These are phyloP conservation scores for Fusarium pseudograminearum DNA, from an alignment of 2,329 filamentous ascomycete genomes.

Conservation along the genomic window DNA sequence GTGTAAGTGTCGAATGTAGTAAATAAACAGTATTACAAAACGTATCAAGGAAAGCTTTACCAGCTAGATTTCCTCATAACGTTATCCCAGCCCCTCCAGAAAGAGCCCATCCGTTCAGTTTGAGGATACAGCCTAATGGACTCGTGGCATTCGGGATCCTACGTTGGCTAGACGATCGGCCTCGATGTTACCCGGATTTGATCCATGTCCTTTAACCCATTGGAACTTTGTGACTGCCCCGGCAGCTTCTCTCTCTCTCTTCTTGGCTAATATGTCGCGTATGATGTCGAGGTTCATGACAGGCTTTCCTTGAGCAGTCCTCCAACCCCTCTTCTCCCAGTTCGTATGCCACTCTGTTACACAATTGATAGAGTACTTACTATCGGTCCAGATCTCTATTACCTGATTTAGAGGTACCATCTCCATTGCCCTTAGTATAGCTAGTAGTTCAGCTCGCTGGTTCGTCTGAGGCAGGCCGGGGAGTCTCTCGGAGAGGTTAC, in stretches of 20 bases:
- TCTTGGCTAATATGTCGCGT: constrained; percentile 75
- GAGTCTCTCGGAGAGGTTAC: constrained; percentile 81
- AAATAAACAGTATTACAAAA: neutral
- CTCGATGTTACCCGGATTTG: constrained; percentile 78
- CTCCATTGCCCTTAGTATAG: constrained; percentile 85
- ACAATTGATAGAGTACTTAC: constrained; percentile 90
- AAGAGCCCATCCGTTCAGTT: neutral
- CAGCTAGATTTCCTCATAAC: neutral
- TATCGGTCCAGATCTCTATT: constrained; percentile 87
- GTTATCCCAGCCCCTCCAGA: neutral
- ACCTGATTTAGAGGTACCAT: constrained; percentile 74
- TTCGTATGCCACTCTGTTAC: constrained; percentile 83
- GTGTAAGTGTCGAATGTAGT: neutral
- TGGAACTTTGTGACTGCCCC: constrained; percentile 76
- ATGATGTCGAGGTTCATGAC: constrained; percentile 93
- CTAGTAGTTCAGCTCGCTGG: constrained; percentile 93
- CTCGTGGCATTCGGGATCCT: constrained; percentile 51
- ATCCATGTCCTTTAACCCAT: constrained; percentile 91
- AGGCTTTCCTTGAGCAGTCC: constrained; percentile 73
- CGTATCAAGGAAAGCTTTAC: neutral
- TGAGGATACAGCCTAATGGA: constrained; percentile 1
- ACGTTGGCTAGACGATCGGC: constrained; percentile 82
- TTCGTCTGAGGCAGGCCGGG: constrained; percentile 85
- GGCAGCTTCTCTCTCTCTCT: constrained; percentile 74
- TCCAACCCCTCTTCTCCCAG: constrained; percentile 84